phyloP scores from a whole-genome alignment of 2,329 filamentous ascomycete genomes.

The Aspergillus fijiensis region DNA sequence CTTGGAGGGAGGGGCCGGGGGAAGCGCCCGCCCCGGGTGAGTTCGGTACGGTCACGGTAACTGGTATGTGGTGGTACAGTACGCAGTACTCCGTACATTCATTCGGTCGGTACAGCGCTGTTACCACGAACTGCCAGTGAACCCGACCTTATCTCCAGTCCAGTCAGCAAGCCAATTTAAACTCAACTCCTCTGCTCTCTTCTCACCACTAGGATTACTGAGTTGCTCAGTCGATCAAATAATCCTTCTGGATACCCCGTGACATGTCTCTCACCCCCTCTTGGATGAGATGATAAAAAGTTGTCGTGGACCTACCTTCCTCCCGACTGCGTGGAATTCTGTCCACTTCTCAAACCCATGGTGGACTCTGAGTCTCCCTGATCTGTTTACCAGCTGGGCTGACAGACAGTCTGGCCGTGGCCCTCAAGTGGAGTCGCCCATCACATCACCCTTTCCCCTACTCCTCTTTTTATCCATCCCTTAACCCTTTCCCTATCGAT shows the following conservation, averaged over 20 bases:
- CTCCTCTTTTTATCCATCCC: neutral
- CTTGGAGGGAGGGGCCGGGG: slow-evolving; percentile 5
- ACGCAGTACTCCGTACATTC: too few relatives aligned
- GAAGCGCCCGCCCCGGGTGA: slow-evolving; percentile 5
- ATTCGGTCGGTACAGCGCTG: too few relatives aligned
- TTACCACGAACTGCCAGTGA: neutral
- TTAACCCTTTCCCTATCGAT: neutral
- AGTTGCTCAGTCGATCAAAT: too few relatives aligned
- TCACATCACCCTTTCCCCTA: neutral
- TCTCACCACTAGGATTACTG: too few relatives aligned
- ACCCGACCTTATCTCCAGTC: neutral
- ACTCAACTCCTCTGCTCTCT: too few relatives aligned
- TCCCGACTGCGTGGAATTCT: neutral
- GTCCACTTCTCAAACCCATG: neutral
- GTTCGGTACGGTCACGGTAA: slow-evolving; percentile 3
- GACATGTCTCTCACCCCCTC: neutral
- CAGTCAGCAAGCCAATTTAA: too few relatives aligned
- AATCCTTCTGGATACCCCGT: too few relatives aligned
- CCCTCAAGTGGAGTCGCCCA: neutral
- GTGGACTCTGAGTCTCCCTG: neutral
- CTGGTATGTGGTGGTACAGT: neutral
- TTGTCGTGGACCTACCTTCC: neutral
- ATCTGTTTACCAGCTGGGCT: neutral
- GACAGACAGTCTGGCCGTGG: neutral
- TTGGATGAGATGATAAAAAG: neutral